Percentiles rank a stretch among this genome's conserved stretches.
phyloP scores from a whole-genome alignment of 306 rosid species.

The Cucurbita ficifolia region DNA sequence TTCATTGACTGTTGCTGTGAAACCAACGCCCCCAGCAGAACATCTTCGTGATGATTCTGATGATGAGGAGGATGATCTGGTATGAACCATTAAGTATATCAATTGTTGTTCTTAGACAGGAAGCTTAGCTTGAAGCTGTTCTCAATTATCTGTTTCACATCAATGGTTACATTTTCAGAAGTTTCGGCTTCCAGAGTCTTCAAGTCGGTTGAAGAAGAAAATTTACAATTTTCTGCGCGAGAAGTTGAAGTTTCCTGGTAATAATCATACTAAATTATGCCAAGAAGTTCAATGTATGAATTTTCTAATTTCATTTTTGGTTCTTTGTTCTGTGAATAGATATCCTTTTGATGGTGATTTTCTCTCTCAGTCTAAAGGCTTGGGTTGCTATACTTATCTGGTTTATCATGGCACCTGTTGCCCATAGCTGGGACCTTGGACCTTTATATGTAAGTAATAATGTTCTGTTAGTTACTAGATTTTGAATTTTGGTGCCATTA shows the following conservation, averaged over 20 bases:
- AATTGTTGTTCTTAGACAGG: background rate
- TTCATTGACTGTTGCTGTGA: slow-evolving; percentile 72
- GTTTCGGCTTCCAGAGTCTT: slow-evolving; percentile 74
- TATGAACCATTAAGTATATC: slow-evolving; percentile 17
- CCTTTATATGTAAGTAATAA: slow-evolving; percentile 63
- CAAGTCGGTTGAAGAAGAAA: slow-evolving; percentile 73
- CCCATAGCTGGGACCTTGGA: slow-evolving; percentile 75
- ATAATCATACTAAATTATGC: slow-evolving; percentile 7
- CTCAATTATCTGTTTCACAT: slow-evolving; percentile 5
- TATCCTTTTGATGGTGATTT: slow-evolving; percentile 73
- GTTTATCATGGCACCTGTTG: slow-evolving; percentile 87
- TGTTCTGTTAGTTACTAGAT: background rate
- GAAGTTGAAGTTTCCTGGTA: slow-evolving; percentile 86
- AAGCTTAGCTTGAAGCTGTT: background rate
- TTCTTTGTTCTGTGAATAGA: slow-evolving; percentile 37
- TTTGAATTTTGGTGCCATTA: background rate
- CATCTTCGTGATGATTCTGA: slow-evolving; percentile 37
- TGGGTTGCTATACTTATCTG: slow-evolving; percentile 61
- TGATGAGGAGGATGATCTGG: slow-evolving; percentile 77
- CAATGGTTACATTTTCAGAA: slow-evolving; percentile 35
- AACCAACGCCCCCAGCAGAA: slow-evolving; percentile 73
- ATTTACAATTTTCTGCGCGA: slow-evolving; percentile 63
- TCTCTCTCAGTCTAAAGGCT: slow-evolving; percentile 68
- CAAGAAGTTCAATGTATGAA: slow-evolving; percentile 1
- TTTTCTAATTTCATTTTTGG: slow-evolving; percentile 18